Percentiles rank a stretch among this genome's conserved stretches.
These are phyloP conservation scores for Boletales sp. DNA, from an alignment of 768 basidiomycete species.

Conservation along the genomic window DNA sequence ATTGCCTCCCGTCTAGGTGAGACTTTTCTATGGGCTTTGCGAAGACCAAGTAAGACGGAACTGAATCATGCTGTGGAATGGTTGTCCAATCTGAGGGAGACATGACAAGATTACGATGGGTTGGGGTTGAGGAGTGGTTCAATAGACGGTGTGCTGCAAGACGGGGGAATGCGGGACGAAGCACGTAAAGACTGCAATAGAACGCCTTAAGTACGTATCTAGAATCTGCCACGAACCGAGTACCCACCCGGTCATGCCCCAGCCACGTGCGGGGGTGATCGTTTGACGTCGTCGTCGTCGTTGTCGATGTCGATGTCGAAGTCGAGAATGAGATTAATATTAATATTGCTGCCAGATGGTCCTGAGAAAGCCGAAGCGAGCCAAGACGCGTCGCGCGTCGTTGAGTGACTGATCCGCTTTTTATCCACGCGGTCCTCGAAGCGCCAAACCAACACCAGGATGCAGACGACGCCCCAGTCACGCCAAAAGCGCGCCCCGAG, in stretches of 20 bases:
- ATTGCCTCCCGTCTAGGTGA: slow-evolving; percentile 73
- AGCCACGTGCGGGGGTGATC: slow-evolving; percentile 13
- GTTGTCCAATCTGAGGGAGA: slow-evolving; percentile 18
- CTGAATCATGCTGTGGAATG: slow-evolving; percentile 10
- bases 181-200: neutral
- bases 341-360: too few relatives aligned
- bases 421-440: slow-evolving; percentile 9
- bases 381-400: slow-evolving; percentile 22
- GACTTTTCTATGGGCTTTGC: slow-evolving; percentile 63
- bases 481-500: slow-evolving; percentile 30
- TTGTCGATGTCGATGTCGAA: neutral
- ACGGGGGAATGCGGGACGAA: slow-evolving; percentile 12
- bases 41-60: slow-evolving; percentile 54
- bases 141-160: neutral
- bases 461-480: slow-evolving; percentile 19
- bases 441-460: neutral
- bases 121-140: neutral
- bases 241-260: slow-evolving; percentile 23
- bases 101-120: slow-evolving; percentile 22
- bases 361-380: neutral
- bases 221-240: neutral
- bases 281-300: neutral
- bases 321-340: neutral
- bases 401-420: slow-evolving; percentile 10
- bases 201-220: neutral